Evolutionary conservation across 2,329 filamentous ascomycete genomes (phyloP), one percentile per base, ranked within the genome.

Genomic region (Penicillium vulpinum): DNA sequence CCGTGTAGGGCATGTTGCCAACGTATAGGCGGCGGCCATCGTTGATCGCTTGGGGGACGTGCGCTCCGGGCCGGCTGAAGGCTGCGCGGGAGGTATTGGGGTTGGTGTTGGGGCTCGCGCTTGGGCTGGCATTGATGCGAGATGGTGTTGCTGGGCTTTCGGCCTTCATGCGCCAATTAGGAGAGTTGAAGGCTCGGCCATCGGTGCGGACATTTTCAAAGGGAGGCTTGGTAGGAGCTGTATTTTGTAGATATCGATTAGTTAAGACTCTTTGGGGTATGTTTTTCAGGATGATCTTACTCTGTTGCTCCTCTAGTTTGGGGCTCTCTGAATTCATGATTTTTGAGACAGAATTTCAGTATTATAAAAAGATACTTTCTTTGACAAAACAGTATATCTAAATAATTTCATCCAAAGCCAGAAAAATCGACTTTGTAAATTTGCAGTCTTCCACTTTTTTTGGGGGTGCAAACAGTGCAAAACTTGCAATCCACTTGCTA

Each of bases 1-100:
- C 81, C 49, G 77, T 77, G 64, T 84, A 84, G 1, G 80, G 78
- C 67, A 84, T 74, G 60, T 83, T 84, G 54, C 82, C 82, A 13
- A 85, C 77, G 60, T 84, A 83, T 5, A 85, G 69, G 35, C 80
- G 73, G 44, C 76, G 75, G 18, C 77, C 76, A 56, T 75, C 74
- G 5, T 66, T 69, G 39, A 77, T 75, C 13, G 74, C 72, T 52
- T 72, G 71, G 10, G 72, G 71, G 1, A 70, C 70, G 57, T 73
- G 69, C 28, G 64, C 54, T 49, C 66, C 67, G 13, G 64, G 66
- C 54, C 61, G 67, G 63, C 66, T 67, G 59, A 73, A 72, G 40
- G 71, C 62, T 16, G 67, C 58, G 41, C 70, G 64, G 50, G 72
- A 67, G 55, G 68, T 70, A 58, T 61, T 70, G 57, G 63, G 47